Conservation (phyloP, 805 yeast genomes). For the Yamadazyma takamatsuzukensis region DNA sequence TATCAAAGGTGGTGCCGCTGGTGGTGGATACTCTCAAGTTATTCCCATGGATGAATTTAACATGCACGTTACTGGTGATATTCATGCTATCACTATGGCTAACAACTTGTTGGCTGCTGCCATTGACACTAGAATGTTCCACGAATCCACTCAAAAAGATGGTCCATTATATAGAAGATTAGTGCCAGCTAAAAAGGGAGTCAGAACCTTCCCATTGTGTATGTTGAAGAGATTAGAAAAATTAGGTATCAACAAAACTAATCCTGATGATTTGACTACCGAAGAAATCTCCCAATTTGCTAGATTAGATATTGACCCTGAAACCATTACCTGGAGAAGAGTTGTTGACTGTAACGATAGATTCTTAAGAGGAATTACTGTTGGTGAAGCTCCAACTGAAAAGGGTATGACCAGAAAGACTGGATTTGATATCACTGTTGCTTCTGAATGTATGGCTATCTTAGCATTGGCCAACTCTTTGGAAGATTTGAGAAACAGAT, state of each 20-base stretch:
- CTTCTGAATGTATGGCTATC: constrained; percentile 84
- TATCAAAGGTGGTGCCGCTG: constrained; percentile 88
- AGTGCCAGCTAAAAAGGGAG: constrained; percentile 73
- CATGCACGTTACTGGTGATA: constrained; percentile 83
- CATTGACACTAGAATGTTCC: constrained; percentile 82
- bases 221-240: constrained; percentile 66
- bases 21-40: constrained; percentile 85
- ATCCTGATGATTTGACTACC: constrained; percentile 68
- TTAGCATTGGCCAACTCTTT: constrained; percentile 70
- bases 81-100: constrained; percentile 81
- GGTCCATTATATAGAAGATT: constrained; percentile 70
- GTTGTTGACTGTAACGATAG: constrained; percentile 85
- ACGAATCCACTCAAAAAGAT: constrained; percentile 64
- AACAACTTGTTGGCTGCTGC: constrained; percentile 82
- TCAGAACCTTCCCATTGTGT: constrained; percentile 60
- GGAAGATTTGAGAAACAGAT: constrained; percentile 67
- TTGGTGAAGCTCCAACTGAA: constrained; percentile 81
- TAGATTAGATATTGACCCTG: constrained; percentile 73
- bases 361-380: constrained; percentile 71
- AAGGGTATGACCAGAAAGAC: constrained; percentile 55
- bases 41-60: constrained; percentile 88
- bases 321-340: constrained; percentile 75
- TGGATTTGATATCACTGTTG: constrained; percentile 82
- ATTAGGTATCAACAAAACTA: constrained; percentile 63
- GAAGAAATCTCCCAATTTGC: constrained; percentile 67